Percentiles rank a stretch among this genome's conserved stretches.
Conservation (phyloP, 768 basidiomycete species). For the Postia placenta region DNA sequence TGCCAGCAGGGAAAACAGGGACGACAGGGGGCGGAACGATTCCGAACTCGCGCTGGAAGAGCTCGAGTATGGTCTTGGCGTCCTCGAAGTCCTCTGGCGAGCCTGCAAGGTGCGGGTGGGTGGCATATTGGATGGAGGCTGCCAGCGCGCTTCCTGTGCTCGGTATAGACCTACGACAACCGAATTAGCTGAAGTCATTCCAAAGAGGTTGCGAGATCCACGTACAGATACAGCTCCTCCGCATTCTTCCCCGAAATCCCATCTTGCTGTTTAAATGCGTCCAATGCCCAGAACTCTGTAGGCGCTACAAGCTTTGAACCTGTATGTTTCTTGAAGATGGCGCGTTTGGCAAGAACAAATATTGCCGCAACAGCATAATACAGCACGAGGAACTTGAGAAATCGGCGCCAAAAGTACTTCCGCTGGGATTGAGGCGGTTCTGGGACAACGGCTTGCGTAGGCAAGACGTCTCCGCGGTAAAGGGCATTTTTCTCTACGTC, state of each 20-base stretch:
- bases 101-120: conserved; percentile 58
- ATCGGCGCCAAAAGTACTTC: neutral
- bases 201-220: no score
- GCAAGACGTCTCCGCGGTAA: no score
- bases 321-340: neutral
- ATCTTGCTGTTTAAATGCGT: conserved; percentile 2
- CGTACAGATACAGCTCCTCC: conserved; percentile 33
- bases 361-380: neutral
- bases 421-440: neutral
- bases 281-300: conserved; percentile 4
- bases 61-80: conserved; percentile 57
- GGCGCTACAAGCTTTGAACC: neutral
- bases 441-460: neutral
- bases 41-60: conserved; percentile 62
- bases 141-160: conserved; percentile 49
- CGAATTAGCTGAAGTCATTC: no score
- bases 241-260: conserved; percentile 5
- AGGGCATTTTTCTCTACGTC: conserved; percentile 4
- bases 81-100: conserved; percentile 48
- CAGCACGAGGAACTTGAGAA: neutral
- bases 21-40: conserved; percentile 37
- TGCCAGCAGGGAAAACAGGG: conserved; percentile 72
- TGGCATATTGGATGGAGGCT: conserved; percentile 51
- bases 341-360: neutral
- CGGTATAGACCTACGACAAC: conserved; percentile 43